phyloP scores from a whole-genome alignment of 805 yeast genomes.

The Spathaspora boniae region DNA sequence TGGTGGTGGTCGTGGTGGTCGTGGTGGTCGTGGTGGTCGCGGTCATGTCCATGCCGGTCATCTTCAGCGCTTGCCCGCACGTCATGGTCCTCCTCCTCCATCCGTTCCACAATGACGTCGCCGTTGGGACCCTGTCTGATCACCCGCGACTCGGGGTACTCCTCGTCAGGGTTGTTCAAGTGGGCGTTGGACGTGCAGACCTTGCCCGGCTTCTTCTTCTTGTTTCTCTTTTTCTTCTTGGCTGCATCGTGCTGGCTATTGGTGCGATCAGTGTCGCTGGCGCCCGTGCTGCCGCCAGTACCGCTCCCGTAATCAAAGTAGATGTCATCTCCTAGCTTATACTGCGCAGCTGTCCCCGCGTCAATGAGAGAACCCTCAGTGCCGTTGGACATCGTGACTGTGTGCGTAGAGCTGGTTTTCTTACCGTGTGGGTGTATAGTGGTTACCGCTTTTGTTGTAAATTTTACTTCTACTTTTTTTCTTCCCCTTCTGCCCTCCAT shows the following conservation, averaged over 20 bases:
- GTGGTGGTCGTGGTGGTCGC: slow-evolving; percentile 1
- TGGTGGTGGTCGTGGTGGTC: slow-evolving; percentile 2
- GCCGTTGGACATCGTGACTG: no score
- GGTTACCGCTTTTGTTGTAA: no score
- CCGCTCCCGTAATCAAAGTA: slow-evolving; percentile 25
- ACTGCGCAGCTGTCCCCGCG: no score
- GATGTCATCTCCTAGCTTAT: slow-evolving; percentile 32
- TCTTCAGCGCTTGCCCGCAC: slow-evolving; percentile 21
- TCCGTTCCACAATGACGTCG: slow-evolving; percentile 66
- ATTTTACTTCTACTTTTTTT: no score
- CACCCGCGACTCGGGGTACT: slow-evolving; percentile 70
- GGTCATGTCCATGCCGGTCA: not conserved
- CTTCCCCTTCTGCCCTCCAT: no score
- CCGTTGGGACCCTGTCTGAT: slow-evolving; percentile 72
- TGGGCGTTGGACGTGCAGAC: slow-evolving; percentile 35
- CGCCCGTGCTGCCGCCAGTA: not conserved
- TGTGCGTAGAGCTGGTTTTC: no score
- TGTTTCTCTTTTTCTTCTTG: slow-evolving; percentile 27
- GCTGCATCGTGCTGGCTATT: slow-evolving; percentile 5
- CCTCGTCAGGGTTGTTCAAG: slow-evolving; percentile 52
- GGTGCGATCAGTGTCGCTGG: not conserved
- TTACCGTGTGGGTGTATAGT: no score
- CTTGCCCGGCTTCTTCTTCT: slow-evolving; percentile 26
- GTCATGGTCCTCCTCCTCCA: slow-evolving; percentile 28
- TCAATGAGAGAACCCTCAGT: no score